Conservation (phyloP, 2,329 filamentous ascomycete species). For the Orbilia ellipsospora region DNA sequence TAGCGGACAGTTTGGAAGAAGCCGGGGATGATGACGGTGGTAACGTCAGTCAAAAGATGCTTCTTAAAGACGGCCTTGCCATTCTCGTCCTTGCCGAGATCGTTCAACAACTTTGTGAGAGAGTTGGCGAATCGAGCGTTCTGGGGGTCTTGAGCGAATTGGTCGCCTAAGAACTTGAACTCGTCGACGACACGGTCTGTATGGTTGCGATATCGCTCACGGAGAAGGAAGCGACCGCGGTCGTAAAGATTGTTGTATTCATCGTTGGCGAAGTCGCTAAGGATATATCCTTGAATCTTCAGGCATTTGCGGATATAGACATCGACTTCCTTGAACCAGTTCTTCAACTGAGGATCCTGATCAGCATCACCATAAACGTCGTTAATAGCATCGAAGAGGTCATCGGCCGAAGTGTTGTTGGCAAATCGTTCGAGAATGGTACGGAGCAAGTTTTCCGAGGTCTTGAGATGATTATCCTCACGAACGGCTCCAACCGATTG, state of each 20-base stretch:
- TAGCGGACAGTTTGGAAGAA: conserved; percentile 88
- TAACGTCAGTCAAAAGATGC: conserved; percentile 88
- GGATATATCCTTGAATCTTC: conserved; percentile 88
- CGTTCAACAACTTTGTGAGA: conserved; percentile 84
- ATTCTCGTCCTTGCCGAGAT: conserved; percentile 86
- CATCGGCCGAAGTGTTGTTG: conserved; percentile 88
- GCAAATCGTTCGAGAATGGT: conserved; percentile 93
- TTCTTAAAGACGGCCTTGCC: conserved; percentile 92
- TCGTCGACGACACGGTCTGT: conserved; percentile 89
- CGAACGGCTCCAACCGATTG: conserved; percentile 79
- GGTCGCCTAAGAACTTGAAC: conserved; percentile 85
- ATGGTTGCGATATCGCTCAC: conserved; percentile 85
- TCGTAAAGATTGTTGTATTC: conserved; percentile 90
- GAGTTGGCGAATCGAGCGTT: conserved; percentile 83
- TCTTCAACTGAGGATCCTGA: conserved; percentile 82
- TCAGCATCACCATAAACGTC: conserved; percentile 89
- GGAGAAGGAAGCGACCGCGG: conserved; percentile 83
- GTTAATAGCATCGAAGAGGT: conserved; percentile 85
- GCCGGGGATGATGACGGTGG: conserved; percentile 83
- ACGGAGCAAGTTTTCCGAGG: conserved; percentile 83
- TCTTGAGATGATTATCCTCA: conserved; percentile 71
- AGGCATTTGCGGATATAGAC: conserved; percentile 83
- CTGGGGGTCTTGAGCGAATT: conserved; percentile 88
- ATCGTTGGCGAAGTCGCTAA: conserved; percentile 80
- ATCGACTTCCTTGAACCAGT: conserved; percentile 87